Evolutionary conservation across 2,329 filamentous ascomycete genomes (phyloP).

Genomic region (Penicillium sclerotigenum): DNA sequence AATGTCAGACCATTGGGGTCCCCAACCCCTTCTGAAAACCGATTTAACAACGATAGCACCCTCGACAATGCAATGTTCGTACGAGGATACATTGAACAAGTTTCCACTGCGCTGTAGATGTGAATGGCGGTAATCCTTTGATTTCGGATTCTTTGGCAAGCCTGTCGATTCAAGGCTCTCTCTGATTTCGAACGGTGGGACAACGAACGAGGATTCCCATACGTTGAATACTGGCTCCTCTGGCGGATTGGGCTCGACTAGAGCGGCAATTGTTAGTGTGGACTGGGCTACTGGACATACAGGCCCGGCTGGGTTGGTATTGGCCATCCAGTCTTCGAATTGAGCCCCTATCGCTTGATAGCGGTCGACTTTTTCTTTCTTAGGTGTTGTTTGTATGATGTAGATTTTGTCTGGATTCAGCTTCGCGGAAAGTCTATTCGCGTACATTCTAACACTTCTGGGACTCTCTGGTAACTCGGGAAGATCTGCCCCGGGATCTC

Average conservation of each 20-base stretch:
- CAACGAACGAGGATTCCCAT: too few relatives aligned
- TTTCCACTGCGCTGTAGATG: fast-evolving
- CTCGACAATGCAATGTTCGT: neutral
- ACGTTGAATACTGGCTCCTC: neutral
- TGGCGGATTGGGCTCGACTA: fast-evolving
- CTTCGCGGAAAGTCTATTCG: fast-evolving
- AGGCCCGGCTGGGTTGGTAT: neutral
- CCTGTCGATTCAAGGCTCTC: neutral
- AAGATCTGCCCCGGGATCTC: neutral
- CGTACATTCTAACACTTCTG: fast-evolving
- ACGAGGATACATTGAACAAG: fast-evolving
- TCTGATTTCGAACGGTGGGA: neutral
- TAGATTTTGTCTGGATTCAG: neutral
- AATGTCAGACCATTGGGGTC: neutral
- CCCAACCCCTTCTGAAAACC: neutral
- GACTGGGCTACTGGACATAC: neutral
- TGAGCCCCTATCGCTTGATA: neutral
- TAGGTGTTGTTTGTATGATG: neutral
- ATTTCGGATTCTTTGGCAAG: fast-evolving
- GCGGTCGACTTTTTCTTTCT: fast-evolving
- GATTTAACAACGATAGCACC: neutral
- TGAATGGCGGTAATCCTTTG: neutral
- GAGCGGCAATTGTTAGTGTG: neutral
- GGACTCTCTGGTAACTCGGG: neutral
- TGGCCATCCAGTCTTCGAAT: neutral